Evolutionary conservation across 2,329 filamentous ascomycete species (phyloP).

Genomic region (Hansfordia pulvinata): DNA sequence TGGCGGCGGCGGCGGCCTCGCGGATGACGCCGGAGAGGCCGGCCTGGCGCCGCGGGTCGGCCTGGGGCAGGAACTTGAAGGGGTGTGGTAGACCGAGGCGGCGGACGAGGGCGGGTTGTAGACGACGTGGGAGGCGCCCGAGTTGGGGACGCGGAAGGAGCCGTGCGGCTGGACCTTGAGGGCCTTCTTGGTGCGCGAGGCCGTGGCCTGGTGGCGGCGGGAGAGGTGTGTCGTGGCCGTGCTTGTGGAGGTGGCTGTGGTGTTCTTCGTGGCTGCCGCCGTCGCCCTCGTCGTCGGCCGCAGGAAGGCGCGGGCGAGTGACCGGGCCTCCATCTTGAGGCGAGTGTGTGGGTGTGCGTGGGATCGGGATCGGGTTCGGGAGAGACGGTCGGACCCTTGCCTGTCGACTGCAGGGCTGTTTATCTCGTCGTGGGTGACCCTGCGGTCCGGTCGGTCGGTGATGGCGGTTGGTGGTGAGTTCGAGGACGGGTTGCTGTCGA

Average conservation of each 20-base stretch:
- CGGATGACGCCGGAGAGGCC: constrained; percentile 24
- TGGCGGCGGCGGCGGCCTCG: constrained; percentile 5
- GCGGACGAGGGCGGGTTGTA: constrained; percentile 43
- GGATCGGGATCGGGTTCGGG: no score
- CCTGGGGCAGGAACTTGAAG: constrained; percentile 48
- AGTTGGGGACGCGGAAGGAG: constrained; percentile 32
- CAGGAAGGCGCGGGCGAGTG: constrained; percentile 4
- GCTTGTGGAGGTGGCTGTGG: constrained; percentile 8
- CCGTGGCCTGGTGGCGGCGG: constrained; percentile 34
- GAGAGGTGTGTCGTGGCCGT: constrained; percentile 1
- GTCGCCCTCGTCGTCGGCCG: no score
- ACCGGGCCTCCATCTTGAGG: constrained; percentile 3
- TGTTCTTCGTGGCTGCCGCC: no score
- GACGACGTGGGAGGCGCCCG: constrained; percentile 27
- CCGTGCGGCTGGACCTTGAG: constrained; percentile 48
- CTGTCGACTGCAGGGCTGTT: no score
- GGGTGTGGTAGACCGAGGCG: constrained; percentile 49
- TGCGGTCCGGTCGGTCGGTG: no score
- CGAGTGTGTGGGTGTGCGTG: no score
- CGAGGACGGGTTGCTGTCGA: no score
- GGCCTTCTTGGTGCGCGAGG: constrained; percentile 38
- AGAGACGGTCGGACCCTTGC: no score
- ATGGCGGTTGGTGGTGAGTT: no score
- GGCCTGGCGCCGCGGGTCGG: constrained; percentile 37
- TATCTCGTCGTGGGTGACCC: no score